Conservation (phyloP, 352 stramenopile species). For the Lagenidium sp. region DNA sequence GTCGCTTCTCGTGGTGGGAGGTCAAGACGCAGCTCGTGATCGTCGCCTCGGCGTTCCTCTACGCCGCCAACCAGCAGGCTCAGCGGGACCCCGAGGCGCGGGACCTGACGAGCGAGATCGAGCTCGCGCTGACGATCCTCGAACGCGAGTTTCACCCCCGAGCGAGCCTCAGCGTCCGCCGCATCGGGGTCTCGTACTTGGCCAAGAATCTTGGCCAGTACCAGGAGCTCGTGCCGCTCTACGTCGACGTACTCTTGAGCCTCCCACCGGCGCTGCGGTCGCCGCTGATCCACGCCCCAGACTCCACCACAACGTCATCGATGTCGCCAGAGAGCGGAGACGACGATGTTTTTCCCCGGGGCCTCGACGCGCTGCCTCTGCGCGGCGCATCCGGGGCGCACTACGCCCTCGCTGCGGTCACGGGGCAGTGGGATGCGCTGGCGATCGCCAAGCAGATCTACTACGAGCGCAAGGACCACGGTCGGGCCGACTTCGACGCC, state of each 20-base stretch:
- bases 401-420: conserved; percentile 38
- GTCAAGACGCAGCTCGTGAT: conserved; percentile 75
- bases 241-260: conserved; percentile 66
- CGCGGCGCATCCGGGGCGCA: conserved; percentile 36
- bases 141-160: conserved; percentile 63
- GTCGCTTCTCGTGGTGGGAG: conserved; percentile 70
- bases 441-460: conserved; percentile 70
- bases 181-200: conserved; percentile 45
- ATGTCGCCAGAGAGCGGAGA: too few relatives aligned
- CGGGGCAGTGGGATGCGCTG: conserved; percentile 44
- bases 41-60: conserved; percentile 50
- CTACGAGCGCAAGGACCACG: conserved; percentile 41
- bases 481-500: conserved; percentile 21
- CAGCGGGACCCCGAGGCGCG: conserved; percentile 2
- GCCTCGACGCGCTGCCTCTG: conserved; percentile 28
- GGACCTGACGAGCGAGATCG: conserved; percentile 61
- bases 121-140: conserved; percentile 56
- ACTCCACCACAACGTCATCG: too few relatives aligned
- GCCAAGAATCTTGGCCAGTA: conserved; percentile 47
- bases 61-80: conserved; percentile 15
- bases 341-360: not conserved
- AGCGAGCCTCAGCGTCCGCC: conserved; percentile 45
- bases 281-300: conserved; percentile 21
- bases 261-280: conserved; percentile 30
- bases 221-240: conserved; percentile 70